Evolutionary conservation across 139 green algal genomes (phyloP).

Genomic region (Diplosphaera chodatii): DNA sequence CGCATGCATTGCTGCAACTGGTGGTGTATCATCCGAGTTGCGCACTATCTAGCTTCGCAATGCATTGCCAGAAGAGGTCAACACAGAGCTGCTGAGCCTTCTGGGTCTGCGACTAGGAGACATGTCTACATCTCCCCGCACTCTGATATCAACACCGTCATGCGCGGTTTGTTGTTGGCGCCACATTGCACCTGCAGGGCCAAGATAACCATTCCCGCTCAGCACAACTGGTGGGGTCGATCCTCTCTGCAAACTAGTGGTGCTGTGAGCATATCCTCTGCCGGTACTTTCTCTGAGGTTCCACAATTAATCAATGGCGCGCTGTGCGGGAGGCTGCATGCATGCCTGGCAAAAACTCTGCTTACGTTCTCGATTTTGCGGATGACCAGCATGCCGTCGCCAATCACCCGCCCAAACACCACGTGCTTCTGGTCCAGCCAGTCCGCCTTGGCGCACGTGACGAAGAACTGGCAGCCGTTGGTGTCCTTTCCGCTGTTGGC

Average conservation of each 20-base stretch:
- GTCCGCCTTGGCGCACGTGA: conserved; percentile 88
- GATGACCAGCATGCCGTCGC: conserved; percentile 81
- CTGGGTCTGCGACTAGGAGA: no score
- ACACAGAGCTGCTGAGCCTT: not conserved
- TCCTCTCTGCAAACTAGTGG: no score
- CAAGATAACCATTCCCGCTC: no score
- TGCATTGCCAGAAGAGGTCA: no score
- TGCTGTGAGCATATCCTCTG: no score
- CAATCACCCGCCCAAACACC: conserved; percentile 83
- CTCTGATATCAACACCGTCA: conserved; percentile 74
- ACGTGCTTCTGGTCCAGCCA: conserved; percentile 98
- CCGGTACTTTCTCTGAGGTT: no score
- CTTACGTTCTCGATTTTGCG: conserved; percentile 93
- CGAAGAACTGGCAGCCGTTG: conserved; percentile 96
- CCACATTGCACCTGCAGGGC: conserved; percentile 16
- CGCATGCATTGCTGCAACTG: no score
- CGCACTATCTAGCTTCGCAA: no score
- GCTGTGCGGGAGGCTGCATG: no score
- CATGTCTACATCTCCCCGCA: conserved; percentile 89
- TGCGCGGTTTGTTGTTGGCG: conserved; percentile 77
- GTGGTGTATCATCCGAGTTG: no score
- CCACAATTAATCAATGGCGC: no score
- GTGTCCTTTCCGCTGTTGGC: conserved; percentile 77
- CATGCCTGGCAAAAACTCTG: conserved; percentile 11
- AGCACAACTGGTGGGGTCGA: no score